Conservation (phyloP, 345 rosid genomes). For the Cardamine resedifolia region DNA sequence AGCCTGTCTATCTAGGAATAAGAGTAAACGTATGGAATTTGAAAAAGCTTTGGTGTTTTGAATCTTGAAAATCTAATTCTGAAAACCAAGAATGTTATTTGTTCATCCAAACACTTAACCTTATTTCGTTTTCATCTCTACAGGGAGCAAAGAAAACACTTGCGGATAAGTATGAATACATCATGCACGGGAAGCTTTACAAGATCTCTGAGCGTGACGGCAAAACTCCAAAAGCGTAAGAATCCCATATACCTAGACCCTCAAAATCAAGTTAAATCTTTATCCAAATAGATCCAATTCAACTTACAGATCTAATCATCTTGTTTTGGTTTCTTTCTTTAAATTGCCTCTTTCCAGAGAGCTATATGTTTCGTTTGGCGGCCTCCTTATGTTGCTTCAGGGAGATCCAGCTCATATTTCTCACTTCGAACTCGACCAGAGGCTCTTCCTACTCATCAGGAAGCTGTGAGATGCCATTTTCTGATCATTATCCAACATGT, state of each 20-base stretch:
- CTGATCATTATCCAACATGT: not conserved
- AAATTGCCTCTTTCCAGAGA: slow-evolving; percentile 47
- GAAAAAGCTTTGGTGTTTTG: not conserved
- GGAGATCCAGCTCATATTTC: slow-evolving; percentile 74
- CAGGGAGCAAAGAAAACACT: slow-evolving; percentile 79
- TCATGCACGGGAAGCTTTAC: slow-evolving; percentile 91
- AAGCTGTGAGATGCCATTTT: slow-evolving; percentile 45
- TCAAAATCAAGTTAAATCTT: not conserved
- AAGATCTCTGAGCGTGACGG: slow-evolving; percentile 75
- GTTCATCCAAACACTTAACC: not conserved
- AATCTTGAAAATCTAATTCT: not conserved
- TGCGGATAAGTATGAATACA: slow-evolving; percentile 85
- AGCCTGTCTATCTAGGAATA: not conserved
- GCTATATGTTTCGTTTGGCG: slow-evolving; percentile 76
- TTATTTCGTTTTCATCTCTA: not conserved
- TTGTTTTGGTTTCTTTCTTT: not conserved
- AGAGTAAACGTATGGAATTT: not conserved
- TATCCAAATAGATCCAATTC: not conserved
- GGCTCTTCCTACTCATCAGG: slow-evolving; percentile 76
- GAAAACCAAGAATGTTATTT: slow-evolving; percentile 5
- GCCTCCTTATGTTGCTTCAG: slow-evolving; percentile 77
- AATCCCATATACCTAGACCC: not conserved
- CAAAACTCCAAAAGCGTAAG: slow-evolving; percentile 68
- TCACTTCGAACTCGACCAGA: slow-evolving; percentile 78
- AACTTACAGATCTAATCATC: not conserved